Base-by-base conservation (phyloP, 73 alveolate genomes). In the Paramecium sexaurelia region DNA sequence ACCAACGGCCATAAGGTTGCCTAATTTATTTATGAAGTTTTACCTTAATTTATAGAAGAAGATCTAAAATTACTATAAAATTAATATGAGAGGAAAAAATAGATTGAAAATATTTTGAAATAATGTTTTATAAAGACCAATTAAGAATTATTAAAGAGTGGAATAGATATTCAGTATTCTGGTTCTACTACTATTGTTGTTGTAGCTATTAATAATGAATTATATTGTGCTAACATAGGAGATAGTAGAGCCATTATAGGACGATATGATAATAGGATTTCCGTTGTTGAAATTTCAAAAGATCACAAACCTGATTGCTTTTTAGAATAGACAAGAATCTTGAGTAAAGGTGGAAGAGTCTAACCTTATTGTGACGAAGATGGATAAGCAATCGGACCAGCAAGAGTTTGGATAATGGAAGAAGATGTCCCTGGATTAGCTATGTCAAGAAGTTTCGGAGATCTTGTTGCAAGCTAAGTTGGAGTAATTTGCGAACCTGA, bases 391-490 rank as follows among this genome's bases (percentile, higher is more conserved):
- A 93, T 95, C 37, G 98, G 98, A 1, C 98, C 98, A 9, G 95
- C 95, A 27, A 90, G 98, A 57, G 97, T 95, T 9, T 95, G 97
- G 97, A 68, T 73, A 55, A 92, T 91, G 85, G 41, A 90, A 69
- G 97, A 95, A 91, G 95, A 95, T 75, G 92, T 95, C 9, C 98
- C 98, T 11, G 98, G 98, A 3, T 68, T 95, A n/a, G 98, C 98
- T 6, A 95, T 95, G 97, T 85, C 96, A 24, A 92, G 98, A 69
- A 84, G 95, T 71, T 95, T 95, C 71, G 98, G 98, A 29, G 98
- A 95, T 95, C 95, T 91, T 90, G 96, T 95, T 15, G 97, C 97
- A 13, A 93, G 95, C 11, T 66, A 93, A 93, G 97, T 92, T 67
- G 98, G 98, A 1, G 95, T 95, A 29, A 95, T 92, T 67, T 89